Evolutionary conservation across 2,329 filamentous ascomycete species (phyloP), one percentile per base, ranked within the genome.

Genomic region (Pseudophaeomoniella oleicola): DNA sequence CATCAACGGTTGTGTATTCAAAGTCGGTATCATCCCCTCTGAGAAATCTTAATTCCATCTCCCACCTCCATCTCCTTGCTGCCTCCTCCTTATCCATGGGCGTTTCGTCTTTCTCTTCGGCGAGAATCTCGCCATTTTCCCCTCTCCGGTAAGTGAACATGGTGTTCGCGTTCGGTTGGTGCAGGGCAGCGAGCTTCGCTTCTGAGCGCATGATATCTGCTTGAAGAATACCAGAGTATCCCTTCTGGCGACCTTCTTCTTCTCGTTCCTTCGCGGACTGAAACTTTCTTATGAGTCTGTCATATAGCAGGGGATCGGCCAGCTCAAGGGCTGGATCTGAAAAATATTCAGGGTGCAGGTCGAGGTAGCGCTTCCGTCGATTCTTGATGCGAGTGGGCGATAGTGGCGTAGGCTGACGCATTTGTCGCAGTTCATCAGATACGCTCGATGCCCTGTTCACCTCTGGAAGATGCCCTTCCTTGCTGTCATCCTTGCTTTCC

Each of bases 231-330:
- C 81, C 80, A 1, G 80, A 81, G 54, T 85, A 90, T 9, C 85
- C 85, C 52, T 85, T 85, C 5, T 64, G 61, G 31, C 73, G 73
- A 5, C 78, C 80, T 47, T 88, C 82, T 22, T 42, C 36, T 37
- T 49, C 47, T 32, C 49, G 42, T 37, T 51, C 44, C 9, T 43
- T 41, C 17, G 48, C 13, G 6, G 43, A 43, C 32, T 50, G 44
- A 39, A 51, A 50, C 36, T 74, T 75, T 36, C 83, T 75, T 41
- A 94, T 72, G 16, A 92, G 67, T 37, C 74, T 71, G 55, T 92
- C 82, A 63, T 93, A 93, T 19, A 92, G 70, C 5, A 88, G 62
- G 1, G 85, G 84, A 57, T 90, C 82, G 54, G 71, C 73, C 46
- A 78, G 66, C 56, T 79, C 75, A 41, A 78, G 70, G 37, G 67